Percentiles rank a stretch among this genome's conserved stretches.
Conservation (phyloP, 2,329 filamentous ascomycete species). For the Verticillium isaacii region DNA sequence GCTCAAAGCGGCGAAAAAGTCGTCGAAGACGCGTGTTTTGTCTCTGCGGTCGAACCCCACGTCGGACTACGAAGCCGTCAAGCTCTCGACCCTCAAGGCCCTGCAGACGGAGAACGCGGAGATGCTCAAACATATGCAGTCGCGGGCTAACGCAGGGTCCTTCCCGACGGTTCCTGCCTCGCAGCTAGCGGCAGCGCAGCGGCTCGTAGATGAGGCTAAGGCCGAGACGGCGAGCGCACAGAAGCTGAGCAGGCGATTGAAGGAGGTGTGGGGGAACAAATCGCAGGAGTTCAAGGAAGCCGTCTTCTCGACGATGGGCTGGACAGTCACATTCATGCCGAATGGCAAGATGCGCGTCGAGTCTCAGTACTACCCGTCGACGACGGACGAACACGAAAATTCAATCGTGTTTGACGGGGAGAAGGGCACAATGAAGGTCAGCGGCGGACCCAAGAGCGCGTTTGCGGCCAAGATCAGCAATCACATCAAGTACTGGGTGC, state of each 20-base stretch:
- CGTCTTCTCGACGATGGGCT: conserved; percentile 86
- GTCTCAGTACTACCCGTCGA: conserved; percentile 72
- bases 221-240: conserved; percentile 67
- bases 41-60: conserved; percentile 91
- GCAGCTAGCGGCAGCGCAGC: conserved; percentile 68
- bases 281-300: conserved; percentile 93
- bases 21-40: conserved; percentile 75
- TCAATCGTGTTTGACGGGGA: conserved; percentile 86
- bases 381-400: conserved; percentile 65
- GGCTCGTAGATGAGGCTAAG: conserved; percentile 69
- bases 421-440: conserved; percentile 96
- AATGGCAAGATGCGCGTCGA: conserved; percentile 94
- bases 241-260: conserved; percentile 80
- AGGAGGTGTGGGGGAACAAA: conserved; percentile 89
- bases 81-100: conserved; percentile 70
- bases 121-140: conserved; percentile 65
- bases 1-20: conserved; percentile 59
- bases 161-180: conserved; percentile 69
- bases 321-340: conserved; percentile 94
- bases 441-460: conserved; percentile 77
- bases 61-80: conserved; percentile 76
- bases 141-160: conserved; percentile 27
- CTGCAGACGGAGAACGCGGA: conserved; percentile 81
- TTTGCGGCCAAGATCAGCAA: conserved; percentile 84
- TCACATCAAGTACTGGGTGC: conserved; percentile 92